phyloP scores from a whole-genome alignment of 768 basidiomycete genomes.

The Mycena galericulata region DNA sequence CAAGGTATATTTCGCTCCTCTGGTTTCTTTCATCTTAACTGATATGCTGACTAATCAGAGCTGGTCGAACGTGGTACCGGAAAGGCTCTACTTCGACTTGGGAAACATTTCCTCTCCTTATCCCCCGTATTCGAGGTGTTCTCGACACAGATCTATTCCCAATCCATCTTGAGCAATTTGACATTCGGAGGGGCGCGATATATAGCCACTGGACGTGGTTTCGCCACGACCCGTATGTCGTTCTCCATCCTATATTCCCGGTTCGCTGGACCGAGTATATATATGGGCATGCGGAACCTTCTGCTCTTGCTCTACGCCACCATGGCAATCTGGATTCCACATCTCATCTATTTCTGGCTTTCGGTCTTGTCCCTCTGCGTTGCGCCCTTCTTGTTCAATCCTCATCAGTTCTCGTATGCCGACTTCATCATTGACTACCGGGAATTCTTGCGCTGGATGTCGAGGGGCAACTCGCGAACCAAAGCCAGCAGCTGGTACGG shows the following conservation, averaged over 20 bases:
- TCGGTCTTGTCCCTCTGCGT: slow-evolving; percentile 95
- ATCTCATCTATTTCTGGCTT: slow-evolving; percentile 99
- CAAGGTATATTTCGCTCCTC: slow-evolving; percentile 72
- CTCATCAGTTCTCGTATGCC: slow-evolving; percentile 97
- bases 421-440: slow-evolving; percentile 99
- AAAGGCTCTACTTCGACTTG: slow-evolving; percentile 92
- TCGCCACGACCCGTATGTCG: slow-evolving; percentile 95
- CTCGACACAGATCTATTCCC: slow-evolving; percentile 97
- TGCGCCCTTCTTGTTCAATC: slow-evolving; percentile 99
- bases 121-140: slow-evolving; percentile 99
- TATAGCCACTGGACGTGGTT: slow-evolving; percentile 98
- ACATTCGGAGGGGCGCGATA: slow-evolving; percentile 98
- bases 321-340: slow-evolving; percentile 92
- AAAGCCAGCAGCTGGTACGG: slow-evolving; percentile 99
- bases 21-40: neutral
- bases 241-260: slow-evolving; percentile 98
- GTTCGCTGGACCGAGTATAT: slow-evolving; percentile 99
- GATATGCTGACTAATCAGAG: slow-evolving; percentile 62
- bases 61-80: slow-evolving; percentile 96
- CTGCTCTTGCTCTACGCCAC: slow-evolving; percentile 92
- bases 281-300: slow-evolving; percentile 96
- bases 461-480: slow-evolving; percentile 94
- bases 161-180: slow-evolving; percentile 96
- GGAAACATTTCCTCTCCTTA: slow-evolving; percentile 96
- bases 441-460: slow-evolving; percentile 99